These are phyloP conservation scores for Rhizoclosmatium sp. DNA, from an alignment of 192 early-diverging fungal species.

Conservation along the genomic window DNA sequence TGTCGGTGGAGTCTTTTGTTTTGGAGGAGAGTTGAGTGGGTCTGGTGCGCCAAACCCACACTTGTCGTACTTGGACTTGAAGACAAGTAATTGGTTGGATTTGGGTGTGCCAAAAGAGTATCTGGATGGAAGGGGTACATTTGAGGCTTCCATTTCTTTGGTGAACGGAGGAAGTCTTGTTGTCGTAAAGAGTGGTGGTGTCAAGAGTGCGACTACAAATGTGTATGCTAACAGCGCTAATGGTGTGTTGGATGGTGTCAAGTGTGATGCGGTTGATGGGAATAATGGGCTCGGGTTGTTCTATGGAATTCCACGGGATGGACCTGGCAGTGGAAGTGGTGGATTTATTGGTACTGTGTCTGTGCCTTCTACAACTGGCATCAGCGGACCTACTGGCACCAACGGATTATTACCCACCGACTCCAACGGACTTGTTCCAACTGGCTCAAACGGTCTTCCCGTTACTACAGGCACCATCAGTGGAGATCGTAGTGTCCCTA, in stretches of 20 bases:
- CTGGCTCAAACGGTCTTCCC: neutral
- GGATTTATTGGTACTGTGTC: neutral
- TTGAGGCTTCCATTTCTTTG: neutral
- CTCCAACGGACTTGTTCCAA: neutral
- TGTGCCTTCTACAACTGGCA: neutral
- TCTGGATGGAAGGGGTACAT: too few relatives aligned
- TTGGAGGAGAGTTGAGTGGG: constrained; percentile 10
- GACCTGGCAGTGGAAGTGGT: constrained; percentile 6
- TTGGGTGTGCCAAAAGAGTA: constrained; percentile 5
- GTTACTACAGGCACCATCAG: neutral
- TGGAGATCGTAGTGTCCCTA: too few relatives aligned
- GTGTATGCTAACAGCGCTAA: neutral
- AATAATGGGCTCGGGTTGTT: constrained; percentile 20
- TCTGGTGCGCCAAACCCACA: constrained; percentile 23
- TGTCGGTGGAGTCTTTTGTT: constrained; percentile 29
- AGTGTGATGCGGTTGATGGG: constrained; percentile 3
- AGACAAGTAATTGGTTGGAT: constrained; percentile 1
- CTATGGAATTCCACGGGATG: constrained; percentile 16
- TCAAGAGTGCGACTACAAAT: neutral
- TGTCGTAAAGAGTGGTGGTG: constrained; percentile 22
- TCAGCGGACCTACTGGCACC: neutral
- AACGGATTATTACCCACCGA: neutral
- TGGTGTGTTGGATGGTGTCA: neutral
- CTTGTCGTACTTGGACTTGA: constrained; percentile 18
- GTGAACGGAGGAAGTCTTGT: constrained; percentile 18